Conservation (phyloP, 2,329 filamentous ascomycete genomes). For the Elsinoe ampelina region DNA sequence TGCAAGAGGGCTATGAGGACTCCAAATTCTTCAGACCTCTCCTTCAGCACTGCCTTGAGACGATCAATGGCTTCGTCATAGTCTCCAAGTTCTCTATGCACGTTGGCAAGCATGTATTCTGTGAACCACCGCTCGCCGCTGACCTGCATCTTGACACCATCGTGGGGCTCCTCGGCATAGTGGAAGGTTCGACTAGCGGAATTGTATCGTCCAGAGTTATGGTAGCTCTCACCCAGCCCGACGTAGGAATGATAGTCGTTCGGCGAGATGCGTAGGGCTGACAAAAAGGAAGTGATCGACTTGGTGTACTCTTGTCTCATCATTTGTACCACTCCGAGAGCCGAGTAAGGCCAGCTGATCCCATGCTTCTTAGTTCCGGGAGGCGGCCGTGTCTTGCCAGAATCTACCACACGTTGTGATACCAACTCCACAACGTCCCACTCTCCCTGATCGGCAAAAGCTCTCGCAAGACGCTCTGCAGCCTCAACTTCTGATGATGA, state of each 20-base stretch:
- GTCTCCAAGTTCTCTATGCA: constrained; percentile 84
- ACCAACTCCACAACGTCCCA: constrained; percentile 96
- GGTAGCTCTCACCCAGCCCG: constrained; percentile 92
- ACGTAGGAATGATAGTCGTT: constrained; percentile 93
- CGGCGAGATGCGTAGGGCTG: constrained; percentile 73
- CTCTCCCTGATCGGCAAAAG: constrained; percentile 81
- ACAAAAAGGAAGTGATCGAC: constrained; percentile 85
- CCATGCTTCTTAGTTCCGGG: constrained; percentile 90
- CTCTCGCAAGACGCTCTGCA: constrained; percentile 74
- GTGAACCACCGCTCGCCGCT: constrained; percentile 81
- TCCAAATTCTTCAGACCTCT: constrained; percentile 67
- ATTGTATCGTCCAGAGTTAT: constrained; percentile 84
- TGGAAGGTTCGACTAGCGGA: constrained; percentile 88
- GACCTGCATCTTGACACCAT: constrained; percentile 45
- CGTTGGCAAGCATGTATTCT: constrained; percentile 91
- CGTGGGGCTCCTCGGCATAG: constrained; percentile 70
- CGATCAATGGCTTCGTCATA: constrained; percentile 72
- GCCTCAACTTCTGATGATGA: constrained; percentile 79
- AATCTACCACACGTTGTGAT: constrained; percentile 81
- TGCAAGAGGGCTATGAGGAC: constrained; percentile 82
- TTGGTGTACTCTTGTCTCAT: constrained; percentile 87
- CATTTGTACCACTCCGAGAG: constrained; percentile 84
- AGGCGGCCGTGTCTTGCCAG: constrained; percentile 81
- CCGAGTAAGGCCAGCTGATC: constrained; percentile 92
- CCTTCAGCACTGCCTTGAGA: constrained; percentile 63